Conservation (phyloP, 495 filamentous ascomycete species). For the Hypoxylon fuscum region DNA sequence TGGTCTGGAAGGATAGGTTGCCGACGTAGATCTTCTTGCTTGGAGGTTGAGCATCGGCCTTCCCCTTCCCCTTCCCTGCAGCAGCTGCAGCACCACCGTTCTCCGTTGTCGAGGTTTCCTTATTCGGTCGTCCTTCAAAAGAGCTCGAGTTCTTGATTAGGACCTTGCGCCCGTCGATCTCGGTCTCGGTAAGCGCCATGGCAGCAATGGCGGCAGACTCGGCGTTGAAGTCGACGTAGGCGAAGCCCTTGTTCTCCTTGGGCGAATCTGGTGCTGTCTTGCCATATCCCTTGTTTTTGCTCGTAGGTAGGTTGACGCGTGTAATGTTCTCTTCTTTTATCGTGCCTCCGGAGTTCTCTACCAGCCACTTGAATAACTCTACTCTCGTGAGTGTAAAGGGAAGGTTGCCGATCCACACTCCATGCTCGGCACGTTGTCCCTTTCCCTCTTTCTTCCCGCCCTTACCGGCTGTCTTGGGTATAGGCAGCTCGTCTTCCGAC, state of each 20-base stretch:
- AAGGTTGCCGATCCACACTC: constrained; percentile 97
- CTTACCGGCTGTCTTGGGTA: constrained; percentile 43
- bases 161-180: constrained; percentile 76
- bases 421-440: constrained; percentile 76
- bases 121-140: constrained; percentile 78
- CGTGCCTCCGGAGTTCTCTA: constrained; percentile 66
- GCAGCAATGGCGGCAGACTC: constrained; percentile 72
- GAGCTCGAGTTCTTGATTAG: constrained; percentile 91
- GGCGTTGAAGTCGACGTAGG: constrained; percentile 91
- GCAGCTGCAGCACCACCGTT: constrained; percentile 55
- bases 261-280: constrained; percentile 48
- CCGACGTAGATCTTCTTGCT: constrained; percentile 89
- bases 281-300: constrained; percentile 51
- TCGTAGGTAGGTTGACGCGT: constrained; percentile 78
- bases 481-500: constrained; percentile 43
- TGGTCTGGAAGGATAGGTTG: constrained; percentile 86
- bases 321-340: constrained; percentile 79
- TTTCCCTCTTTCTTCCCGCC: constrained; percentile 51
- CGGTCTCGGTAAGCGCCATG: constrained; percentile 79
- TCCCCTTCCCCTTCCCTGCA: constrained; percentile 47
- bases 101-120: too few relatives aligned
- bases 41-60: constrained; percentile 61
- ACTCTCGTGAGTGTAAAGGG: constrained; percentile 77
- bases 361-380: constrained; percentile 79
- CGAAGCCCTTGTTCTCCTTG: constrained; percentile 79